Percentiles rank a stretch among this genome's conserved stretches.
phyloP scores from a whole-genome alignment of 1,139 yeast species.

The Geotrichum aggregatum region DNA sequence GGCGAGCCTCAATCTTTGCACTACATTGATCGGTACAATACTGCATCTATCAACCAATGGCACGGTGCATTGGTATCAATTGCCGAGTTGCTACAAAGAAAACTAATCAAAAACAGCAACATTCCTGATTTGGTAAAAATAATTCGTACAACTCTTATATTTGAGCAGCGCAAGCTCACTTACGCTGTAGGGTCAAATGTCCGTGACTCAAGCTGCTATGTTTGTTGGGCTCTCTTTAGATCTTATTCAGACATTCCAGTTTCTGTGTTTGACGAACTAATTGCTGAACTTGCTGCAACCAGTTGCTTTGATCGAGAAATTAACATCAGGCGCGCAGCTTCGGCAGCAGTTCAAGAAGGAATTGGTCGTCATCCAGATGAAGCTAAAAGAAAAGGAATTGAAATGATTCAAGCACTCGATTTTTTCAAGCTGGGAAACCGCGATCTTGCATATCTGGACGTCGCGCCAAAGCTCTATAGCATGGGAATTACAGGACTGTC shows the following conservation, averaged over 20 bases:
- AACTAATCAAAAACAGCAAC: slow-evolving; percentile 20
- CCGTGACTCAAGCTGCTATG: slow-evolving; percentile 80
- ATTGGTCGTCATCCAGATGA: slow-evolving; percentile 64
- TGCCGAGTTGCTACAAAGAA: slow-evolving; percentile 45
- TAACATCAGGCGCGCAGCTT: slow-evolving; percentile 70
- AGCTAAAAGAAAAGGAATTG: slow-evolving; percentile 39
- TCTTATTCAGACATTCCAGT: slow-evolving; percentile 36
- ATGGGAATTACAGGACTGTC: slow-evolving; percentile 36
- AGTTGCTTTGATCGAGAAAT: slow-evolving; percentile 70
- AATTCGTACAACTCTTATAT: slow-evolving; percentile 44
- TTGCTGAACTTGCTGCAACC: slow-evolving; percentile 43
- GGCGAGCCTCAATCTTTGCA: slow-evolving; percentile 3
- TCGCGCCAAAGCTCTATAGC: slow-evolving; percentile 36
- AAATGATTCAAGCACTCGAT: slow-evolving; percentile 57
- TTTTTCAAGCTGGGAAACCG: slow-evolving; percentile 46
- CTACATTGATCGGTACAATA: slow-evolving; percentile 22
- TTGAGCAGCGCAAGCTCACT: slow-evolving; percentile 51
- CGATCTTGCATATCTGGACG: slow-evolving; percentile 38
- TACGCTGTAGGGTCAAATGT: slow-evolving; percentile 60
- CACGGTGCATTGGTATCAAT: slow-evolving; percentile 46
- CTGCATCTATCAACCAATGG: slow-evolving; percentile 40
- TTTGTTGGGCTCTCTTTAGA: slow-evolving; percentile 60
- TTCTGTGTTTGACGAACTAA: slow-evolving; percentile 28
- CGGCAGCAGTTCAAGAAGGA: slow-evolving; percentile 84
- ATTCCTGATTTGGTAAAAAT: slow-evolving; percentile 31